phyloP scores from a whole-genome alignment of 805 yeast genomes.

The Starmerella tilneyi region DNA sequence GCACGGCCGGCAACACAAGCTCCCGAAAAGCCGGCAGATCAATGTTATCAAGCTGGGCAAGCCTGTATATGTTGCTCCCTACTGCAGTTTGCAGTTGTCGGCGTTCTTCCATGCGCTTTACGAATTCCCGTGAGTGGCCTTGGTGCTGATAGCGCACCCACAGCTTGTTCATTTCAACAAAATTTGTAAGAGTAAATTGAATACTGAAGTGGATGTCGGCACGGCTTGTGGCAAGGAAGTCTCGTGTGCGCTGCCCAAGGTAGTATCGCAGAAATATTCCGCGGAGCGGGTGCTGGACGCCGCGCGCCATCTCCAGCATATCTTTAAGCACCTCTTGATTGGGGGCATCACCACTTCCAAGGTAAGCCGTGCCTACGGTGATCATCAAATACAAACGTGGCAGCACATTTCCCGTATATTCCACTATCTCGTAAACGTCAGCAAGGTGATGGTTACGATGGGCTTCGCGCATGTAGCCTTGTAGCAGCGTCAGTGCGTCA shows the following conservation, averaged over 20 bases:
- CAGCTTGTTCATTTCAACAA: constrained; percentile 92
- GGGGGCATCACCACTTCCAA: constrained; percentile 69
- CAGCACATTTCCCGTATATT: constrained; percentile 80
- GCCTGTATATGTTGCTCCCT: constrained; percentile 81
- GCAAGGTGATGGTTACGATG: constrained; percentile 67
- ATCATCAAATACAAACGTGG: constrained; percentile 92
- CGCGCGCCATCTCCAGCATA: constrained; percentile 95
- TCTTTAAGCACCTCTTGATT: constrained; percentile 80
- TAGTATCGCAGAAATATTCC: constrained; percentile 87
- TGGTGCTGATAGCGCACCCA: constrained; percentile 97
- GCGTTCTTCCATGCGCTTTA: constrained; percentile 64
- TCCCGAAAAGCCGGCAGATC: constrained; percentile 39
- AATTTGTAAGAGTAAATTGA: constrained; percentile 71
- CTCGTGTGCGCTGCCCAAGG: constrained; percentile 71
- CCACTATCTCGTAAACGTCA: constrained; percentile 87
- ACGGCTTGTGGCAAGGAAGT: constrained; percentile 40
- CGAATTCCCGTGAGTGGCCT: constrained; percentile 78
- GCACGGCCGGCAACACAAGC: constrained; percentile 61
- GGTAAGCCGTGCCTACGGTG: constrained; percentile 83
- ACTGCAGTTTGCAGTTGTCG: constrained; percentile 82
- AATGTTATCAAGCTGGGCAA: constrained; percentile 70
- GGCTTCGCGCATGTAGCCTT: constrained; percentile 52
- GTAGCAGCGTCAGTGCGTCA: constrained; percentile 65
- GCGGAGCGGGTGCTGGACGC: constrained; percentile 89
- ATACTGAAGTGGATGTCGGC: constrained; percentile 49